phyloP scores from a whole-genome alignment of 768 basidiomycete species.

The Suillus hirtellus region DNA sequence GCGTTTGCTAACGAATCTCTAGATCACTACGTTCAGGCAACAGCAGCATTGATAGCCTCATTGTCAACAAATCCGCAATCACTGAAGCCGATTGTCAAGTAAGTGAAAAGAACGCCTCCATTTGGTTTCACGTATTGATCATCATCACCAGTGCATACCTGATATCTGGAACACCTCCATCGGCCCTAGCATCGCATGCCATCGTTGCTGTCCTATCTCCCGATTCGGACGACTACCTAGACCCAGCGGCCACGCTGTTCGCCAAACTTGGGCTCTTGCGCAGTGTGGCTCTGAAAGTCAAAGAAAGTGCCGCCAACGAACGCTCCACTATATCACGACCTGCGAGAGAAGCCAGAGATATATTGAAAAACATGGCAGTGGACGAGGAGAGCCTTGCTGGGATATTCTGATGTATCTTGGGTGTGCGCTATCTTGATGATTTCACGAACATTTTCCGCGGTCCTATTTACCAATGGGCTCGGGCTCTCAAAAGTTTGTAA shows the following conservation, averaged over 20 bases:
- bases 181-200: slow-evolving; percentile 58
- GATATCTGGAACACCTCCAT: slow-evolving; percentile 65
- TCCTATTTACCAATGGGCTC: not conserved
- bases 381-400: slow-evolving; percentile 28
- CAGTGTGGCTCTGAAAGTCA: slow-evolving; percentile 70
- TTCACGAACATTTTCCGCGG: not conserved
- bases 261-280: slow-evolving; percentile 64
- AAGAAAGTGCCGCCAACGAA: slow-evolving; percentile 68
- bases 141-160: slow-evolving; percentile 53
- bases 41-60: slow-evolving; percentile 62
- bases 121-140: slow-evolving; percentile 10
- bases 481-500: not conserved
- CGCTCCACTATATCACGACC: slow-evolving; percentile 74
- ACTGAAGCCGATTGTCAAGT: slow-evolving; percentile 70
- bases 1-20: slow-evolving; percentile 11
- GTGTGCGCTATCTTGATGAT: not conserved
- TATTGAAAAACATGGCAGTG: slow-evolving; percentile 43
- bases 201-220: slow-evolving; percentile 57
- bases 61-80: slow-evolving; percentile 63
- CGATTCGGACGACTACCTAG: slow-evolving; percentile 38
- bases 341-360: slow-evolving; percentile 79
- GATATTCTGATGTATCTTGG: slow-evolving; percentile 22
- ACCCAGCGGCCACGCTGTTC: slow-evolving; percentile 42
- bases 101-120: slow-evolving; percentile 30
- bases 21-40: slow-evolving; percentile 73